Evolutionary conservation across 306 rosid species (phyloP).

Genomic region (Cajanus cajan): DNA sequence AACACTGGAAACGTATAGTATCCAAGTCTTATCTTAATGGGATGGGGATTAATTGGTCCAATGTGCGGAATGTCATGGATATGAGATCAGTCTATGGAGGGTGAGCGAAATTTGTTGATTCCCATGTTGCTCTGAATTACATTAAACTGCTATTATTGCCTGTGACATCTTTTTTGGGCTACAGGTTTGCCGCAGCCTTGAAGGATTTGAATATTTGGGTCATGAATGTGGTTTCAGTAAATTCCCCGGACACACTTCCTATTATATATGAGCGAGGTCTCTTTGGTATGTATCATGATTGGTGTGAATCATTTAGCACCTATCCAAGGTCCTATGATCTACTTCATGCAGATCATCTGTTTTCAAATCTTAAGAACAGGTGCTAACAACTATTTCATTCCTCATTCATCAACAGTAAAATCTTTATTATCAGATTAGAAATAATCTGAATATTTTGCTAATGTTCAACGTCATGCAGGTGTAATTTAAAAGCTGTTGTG

Average conservation of each 20-base stretch:
- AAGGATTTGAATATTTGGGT: constrained; percentile 45
- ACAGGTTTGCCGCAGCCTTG: constrained; percentile 48
- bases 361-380: constrained; percentile 78
- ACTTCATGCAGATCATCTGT: constrained; percentile 91
- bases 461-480: constrained; percentile 48
- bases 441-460: neutral
- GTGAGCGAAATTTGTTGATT: constrained; percentile 46
- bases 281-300: constrained; percentile 93
- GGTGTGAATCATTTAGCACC: constrained; percentile 96
- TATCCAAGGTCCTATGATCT: constrained; percentile 94
- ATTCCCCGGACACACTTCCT: constrained; percentile 87
- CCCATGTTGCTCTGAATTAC: constrained; percentile 21
- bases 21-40: constrained; percentile 72
- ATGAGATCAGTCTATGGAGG: constrained; percentile 85
- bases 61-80: constrained; percentile 95
- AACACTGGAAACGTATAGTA: constrained; percentile 83
- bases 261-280: constrained; percentile 91
- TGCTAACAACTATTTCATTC: constrained; percentile 31
- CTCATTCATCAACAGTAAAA: constrained; percentile 4
- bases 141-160: neutral
- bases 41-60: constrained; percentile 82
- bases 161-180: constrained; percentile 27
- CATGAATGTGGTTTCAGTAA: constrained; percentile 80
- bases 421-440: neutral
- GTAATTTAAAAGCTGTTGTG: constrained; percentile 64